Evolutionary conservation across 768 basidiomycete genomes (phyloP).

Genomic region (Dacryopinax spathularia): DNA sequence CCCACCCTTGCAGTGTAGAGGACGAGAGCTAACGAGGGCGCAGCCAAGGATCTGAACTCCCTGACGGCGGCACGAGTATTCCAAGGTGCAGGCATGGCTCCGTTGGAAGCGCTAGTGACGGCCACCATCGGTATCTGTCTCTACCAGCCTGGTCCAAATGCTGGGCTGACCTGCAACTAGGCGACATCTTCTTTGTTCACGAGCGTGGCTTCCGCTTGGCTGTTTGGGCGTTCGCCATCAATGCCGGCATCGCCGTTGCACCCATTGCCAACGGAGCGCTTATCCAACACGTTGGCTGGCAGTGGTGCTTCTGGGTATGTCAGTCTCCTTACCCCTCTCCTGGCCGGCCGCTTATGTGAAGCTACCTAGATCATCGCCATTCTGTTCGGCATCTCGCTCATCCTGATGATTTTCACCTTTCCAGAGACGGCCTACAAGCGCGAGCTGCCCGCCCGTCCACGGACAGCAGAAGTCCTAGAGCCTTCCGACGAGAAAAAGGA

Average conservation of each 20-base stretch:
- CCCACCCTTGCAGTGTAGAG: not conserved
- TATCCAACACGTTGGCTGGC: constrained; percentile 11
- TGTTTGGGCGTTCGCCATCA: constrained; percentile 11
- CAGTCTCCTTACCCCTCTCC: not conserved
- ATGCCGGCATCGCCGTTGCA: constrained; percentile 9
- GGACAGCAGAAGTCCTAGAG: not conserved
- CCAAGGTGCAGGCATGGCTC: constrained; percentile 13
- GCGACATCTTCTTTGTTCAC: constrained; percentile 13
- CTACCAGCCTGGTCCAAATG: not conserved
- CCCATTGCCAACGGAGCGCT: constrained; percentile 11
- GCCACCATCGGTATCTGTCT: constrained; percentile 9
- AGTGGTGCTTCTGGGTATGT: constrained; percentile 14
- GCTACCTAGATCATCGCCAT: not conserved
- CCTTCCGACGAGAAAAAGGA: not conserved
- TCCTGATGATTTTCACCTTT: not conserved
- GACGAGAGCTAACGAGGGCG: not conserved
- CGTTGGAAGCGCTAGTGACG: constrained; percentile 13
- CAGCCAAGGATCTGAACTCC: constrained; percentile 9
- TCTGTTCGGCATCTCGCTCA: not conserved
- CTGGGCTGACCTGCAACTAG: not conserved
- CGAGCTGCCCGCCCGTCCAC: not conserved
- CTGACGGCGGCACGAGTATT: constrained; percentile 11
- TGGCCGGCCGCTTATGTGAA: not conserved
- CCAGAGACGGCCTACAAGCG: not conserved
- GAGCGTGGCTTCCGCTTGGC: constrained; percentile 11